Evolutionary conservation across 371 early-diverging fungal species (phyloP).

Genomic region (Mortierella sp.): DNA sequence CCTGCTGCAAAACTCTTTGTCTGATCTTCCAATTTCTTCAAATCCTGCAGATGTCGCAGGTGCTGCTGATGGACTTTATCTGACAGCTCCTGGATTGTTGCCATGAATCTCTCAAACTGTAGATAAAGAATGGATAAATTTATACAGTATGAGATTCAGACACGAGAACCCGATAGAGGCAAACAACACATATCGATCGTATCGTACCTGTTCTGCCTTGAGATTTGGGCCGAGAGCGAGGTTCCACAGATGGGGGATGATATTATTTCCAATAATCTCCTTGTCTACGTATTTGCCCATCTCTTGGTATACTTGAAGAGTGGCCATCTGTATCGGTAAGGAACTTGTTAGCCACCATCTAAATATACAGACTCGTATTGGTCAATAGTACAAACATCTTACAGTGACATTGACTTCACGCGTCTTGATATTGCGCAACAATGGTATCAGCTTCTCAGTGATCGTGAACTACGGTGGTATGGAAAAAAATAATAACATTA

Average conservation of each 20-base stretch:
- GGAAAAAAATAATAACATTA: neutral
- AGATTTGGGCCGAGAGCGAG: conserved; percentile 80
- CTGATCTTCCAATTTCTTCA: conserved; percentile 71
- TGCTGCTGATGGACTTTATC: conserved; percentile 78
- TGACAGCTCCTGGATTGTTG: conserved; percentile 73
- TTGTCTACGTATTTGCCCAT: conserved; percentile 80
- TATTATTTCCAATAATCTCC: conserved; percentile 79
- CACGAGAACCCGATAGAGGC: neutral
- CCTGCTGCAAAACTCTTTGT: conserved; percentile 57
- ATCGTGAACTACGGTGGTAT: conserved; percentile 63
- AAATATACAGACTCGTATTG: neutral
- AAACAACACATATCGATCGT: neutral
- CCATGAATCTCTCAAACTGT: conserved; percentile 79
- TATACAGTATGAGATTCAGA: neutral
- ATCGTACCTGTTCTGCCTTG: conserved; percentile 74
- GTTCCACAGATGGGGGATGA: conserved; percentile 86
- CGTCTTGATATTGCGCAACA: conserved; percentile 81
- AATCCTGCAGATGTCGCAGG: conserved; percentile 70
- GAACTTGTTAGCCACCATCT: neutral
- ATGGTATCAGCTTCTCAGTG: conserved; percentile 81
- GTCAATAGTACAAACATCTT: conserved; percentile 19
- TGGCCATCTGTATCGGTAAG: conserved; percentile 67
- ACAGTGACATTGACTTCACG: conserved; percentile 85
- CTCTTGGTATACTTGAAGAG: conserved; percentile 86
- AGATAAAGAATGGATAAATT: neutral